Percentiles rank a stretch among this genome's conserved stretches.
phyloP scores from a whole-genome alignment of 2,329 filamentous ascomycete genomes.

The Phyllosticta ampelicida region DNA sequence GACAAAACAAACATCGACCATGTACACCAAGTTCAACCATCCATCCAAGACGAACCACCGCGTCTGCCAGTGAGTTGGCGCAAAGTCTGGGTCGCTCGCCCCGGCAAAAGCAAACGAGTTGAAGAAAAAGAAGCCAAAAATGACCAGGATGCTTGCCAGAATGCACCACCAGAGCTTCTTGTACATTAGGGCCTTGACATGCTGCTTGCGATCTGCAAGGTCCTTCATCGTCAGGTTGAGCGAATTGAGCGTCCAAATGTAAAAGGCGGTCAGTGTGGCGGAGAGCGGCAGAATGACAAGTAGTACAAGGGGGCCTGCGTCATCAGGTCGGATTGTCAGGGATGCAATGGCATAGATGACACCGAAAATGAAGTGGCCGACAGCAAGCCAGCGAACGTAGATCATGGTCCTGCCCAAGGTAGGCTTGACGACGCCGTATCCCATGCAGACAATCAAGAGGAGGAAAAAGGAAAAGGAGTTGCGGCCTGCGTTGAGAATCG shows the following conservation, averaged over 20 bases:
- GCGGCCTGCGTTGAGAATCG: conserved; percentile 79
- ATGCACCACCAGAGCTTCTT: conserved; percentile 99
- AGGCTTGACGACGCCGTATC: conserved; percentile 94
- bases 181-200: conserved; percentile 91
- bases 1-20: conserved; percentile 84
- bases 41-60: conserved; percentile 96
- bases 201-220: conserved; percentile 86
- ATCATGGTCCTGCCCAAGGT: conserved; percentile 89
- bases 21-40: conserved; percentile 93
- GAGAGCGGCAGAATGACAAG: conserved; percentile 89
- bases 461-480: conserved; percentile 99
- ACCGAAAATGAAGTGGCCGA: conserved; percentile 89
- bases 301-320: conserved; percentile 78
- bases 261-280: conserved; percentile 87
- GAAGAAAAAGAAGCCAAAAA: conserved; percentile 97
- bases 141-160: conserved; percentile 79
- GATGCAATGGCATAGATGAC: conserved; percentile 87
- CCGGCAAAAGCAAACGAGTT: conserved; percentile 94
- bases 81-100: conserved; percentile 72
- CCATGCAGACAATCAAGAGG: conserved; percentile 97
- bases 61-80: conserved; percentile 94
- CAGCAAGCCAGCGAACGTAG: conserved; percentile 80
- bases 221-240: conserved; percentile 93
- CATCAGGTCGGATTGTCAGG: conserved; percentile 79
- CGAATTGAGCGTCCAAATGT: conserved; percentile 97